Percentiles rank a stretch among this genome's conserved stretches.
These are phyloP conservation scores for Aspergillus wentii DNA, from an alignment of 495 filamentous ascomycete species.

Conservation along the genomic window DNA sequence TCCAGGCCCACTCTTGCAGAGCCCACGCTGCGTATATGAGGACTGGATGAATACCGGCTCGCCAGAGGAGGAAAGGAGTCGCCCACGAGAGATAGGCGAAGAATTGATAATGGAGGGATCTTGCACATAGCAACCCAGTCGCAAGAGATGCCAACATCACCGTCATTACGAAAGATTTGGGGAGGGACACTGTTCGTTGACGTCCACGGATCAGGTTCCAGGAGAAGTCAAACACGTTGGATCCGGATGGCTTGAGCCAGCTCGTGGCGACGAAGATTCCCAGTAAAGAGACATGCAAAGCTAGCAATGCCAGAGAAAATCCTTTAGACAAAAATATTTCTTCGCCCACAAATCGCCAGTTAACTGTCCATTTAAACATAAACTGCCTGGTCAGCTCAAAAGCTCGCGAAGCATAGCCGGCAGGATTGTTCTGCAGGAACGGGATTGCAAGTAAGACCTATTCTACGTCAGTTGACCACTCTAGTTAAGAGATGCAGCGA, in stretches of 20 bases:
- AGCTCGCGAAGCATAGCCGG: constrained; percentile 70
- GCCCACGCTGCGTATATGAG: constrained; percentile 71
- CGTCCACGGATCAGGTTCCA: constrained; percentile 48
- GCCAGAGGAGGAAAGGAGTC: constrained; percentile 88
- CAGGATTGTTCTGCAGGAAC: constrained; percentile 63
- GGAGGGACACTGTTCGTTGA: constrained; percentile 53
- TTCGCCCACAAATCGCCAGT: constrained; percentile 91
- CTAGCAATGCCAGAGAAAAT: constrained; percentile 66
- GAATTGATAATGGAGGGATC: constrained; percentile 95
- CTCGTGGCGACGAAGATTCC: constrained; percentile 50
- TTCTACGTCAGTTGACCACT: constrained; percentile 7
- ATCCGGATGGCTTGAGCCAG: constrained; percentile 52
- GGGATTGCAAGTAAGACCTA: constrained; percentile 65
- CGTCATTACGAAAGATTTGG: constrained; percentile 71
- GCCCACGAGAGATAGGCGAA: constrained; percentile 91
- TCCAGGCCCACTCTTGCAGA: constrained; percentile 94
- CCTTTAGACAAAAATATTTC: constrained; percentile 69
- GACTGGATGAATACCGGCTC: constrained; percentile 66
- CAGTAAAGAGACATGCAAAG: constrained; percentile 62
- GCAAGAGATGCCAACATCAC: constrained; percentile 73
- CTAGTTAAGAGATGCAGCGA: background rate
- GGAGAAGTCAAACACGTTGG: constrained; percentile 44
- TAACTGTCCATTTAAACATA: constrained; percentile 97
- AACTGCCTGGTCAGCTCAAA: constrained; percentile 90
- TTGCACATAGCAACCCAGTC: constrained; percentile 85